These are phyloP conservation scores for Euphorbia schlechtendalii DNA, from an alignment of 441 rosid species.

Conservation along the genomic window DNA sequence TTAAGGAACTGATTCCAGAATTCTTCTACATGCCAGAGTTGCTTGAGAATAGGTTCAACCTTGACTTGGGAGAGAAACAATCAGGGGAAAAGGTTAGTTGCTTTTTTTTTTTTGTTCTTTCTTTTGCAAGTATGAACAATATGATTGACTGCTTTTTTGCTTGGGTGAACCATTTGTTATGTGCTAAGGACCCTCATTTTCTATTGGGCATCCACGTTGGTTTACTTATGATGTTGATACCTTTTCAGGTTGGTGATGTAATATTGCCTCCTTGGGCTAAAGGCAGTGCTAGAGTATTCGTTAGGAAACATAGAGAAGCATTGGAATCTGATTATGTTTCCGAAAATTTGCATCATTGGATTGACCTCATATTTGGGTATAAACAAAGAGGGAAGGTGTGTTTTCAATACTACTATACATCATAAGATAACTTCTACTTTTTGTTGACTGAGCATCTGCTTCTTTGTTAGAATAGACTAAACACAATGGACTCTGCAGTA, in stretches of 20 bases:
- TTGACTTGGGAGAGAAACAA: constrained; percentile 97
- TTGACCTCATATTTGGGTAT: constrained; percentile 97
- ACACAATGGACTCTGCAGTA: too few species aligned
- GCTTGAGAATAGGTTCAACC: constrained; percentile 76
- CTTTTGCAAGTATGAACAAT: constrained; percentile 8
- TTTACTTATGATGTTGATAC: background rate
- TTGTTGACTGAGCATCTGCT: background rate
- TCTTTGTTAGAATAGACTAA: background rate
- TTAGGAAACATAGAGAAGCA: constrained; percentile 92
- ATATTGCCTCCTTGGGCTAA: constrained; percentile 97
- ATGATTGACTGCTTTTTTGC: constrained; percentile 12
- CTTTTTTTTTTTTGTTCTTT: too few species aligned
- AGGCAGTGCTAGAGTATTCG: constrained; percentile 93
- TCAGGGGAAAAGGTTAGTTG: constrained; percentile 95
- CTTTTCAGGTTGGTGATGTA: constrained; percentile 82
- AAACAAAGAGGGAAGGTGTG: constrained; percentile 99
- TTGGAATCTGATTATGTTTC: constrained; percentile 96
- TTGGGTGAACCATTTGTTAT: background rate
- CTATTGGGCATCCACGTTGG: background rate
- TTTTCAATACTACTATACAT: background rate
- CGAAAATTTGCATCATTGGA: constrained; percentile 98
- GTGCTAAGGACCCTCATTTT: background rate
- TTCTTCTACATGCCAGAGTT: constrained; percentile 99
- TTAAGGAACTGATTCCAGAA: constrained; percentile 98
- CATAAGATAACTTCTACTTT: background rate